phyloP scores from a whole-genome alignment of 345 rosid genomes.

The Trapa bicornis region DNA sequence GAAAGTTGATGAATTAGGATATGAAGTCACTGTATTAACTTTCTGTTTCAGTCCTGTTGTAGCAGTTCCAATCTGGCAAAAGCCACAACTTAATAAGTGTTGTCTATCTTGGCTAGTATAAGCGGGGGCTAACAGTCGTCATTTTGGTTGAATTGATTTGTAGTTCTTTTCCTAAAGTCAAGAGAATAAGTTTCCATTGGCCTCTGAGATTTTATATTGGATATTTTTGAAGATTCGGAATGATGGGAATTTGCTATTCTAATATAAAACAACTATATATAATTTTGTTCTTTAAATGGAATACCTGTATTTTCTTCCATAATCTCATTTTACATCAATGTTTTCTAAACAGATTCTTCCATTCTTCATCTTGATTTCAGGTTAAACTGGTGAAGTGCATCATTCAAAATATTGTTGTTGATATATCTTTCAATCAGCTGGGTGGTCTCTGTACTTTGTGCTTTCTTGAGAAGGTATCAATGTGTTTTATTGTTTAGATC shows the following conservation, averaged over 20 bases:
- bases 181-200: background rate
- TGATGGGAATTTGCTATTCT: background rate
- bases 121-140: background rate
- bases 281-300: background rate
- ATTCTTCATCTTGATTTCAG: conserved; percentile 23
- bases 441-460: conserved; percentile 78
- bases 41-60: background rate
- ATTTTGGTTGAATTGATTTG: background rate
- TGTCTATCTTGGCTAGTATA: background rate
- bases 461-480: conserved; percentile 75
- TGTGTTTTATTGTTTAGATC: background rate
- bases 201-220: background rate
- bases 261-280: background rate
- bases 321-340: background rate
- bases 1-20: background rate
- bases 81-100: background rate
- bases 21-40: background rate
- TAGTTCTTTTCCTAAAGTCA: background rate
- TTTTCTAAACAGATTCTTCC: background rate
- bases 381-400: conserved; percentile 84
- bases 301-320: background rate
- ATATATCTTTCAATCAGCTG: conserved; percentile 86
- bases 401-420: conserved; percentile 73
- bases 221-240: background rate
- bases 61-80: background rate